Conservation (phyloP, 31 red algal genomes). For the Odonthalia washingtoniensis region DNA sequence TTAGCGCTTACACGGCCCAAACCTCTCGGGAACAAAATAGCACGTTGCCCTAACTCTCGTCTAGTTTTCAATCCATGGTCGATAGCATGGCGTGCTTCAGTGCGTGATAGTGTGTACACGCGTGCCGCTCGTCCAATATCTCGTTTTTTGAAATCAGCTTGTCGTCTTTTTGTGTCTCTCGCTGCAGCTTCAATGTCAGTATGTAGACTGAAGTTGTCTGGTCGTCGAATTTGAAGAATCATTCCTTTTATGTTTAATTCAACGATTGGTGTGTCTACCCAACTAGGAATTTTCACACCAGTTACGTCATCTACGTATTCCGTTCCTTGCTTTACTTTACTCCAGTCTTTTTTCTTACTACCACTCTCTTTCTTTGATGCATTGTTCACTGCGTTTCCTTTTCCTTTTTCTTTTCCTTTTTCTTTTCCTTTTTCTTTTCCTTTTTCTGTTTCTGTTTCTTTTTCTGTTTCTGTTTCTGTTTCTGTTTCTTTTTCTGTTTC, state of each 20-base stretch:
- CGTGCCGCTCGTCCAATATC: constrained; percentile 17
- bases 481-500: neutral
- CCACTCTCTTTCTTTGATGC: no score
- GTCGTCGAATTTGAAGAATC: constrained; percentile 63
- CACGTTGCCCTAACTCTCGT: constrained; percentile 9
- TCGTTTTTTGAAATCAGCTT: constrained; percentile 41
- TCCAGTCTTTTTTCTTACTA: neutral
- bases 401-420: no score
- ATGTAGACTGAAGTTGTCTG: constrained; percentile 44
- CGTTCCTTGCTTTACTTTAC: neutral
- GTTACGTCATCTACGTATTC: constrained; percentile 50
- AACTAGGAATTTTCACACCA: constrained; percentile 46
- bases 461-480: neutral
- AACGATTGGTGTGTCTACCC: constrained; percentile 57
- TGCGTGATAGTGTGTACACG: constrained; percentile 46
- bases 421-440: no score
- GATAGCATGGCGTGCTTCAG: constrained; percentile 50
- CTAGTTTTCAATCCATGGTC: constrained; percentile 34
- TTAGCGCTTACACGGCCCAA: constrained; percentile 30
- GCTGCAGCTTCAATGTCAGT: constrained; percentile 44
- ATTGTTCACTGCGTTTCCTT: no score
- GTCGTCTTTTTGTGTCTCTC: constrained; percentile 47
- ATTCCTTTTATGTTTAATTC: constrained; percentile 58
- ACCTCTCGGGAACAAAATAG: constrained; percentile 59
- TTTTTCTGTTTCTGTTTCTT: no score